These are phyloP conservation scores for Angomonas ambiguus DNA, from an alignment of 208 protist genomes.

Conservation along the genomic window DNA sequence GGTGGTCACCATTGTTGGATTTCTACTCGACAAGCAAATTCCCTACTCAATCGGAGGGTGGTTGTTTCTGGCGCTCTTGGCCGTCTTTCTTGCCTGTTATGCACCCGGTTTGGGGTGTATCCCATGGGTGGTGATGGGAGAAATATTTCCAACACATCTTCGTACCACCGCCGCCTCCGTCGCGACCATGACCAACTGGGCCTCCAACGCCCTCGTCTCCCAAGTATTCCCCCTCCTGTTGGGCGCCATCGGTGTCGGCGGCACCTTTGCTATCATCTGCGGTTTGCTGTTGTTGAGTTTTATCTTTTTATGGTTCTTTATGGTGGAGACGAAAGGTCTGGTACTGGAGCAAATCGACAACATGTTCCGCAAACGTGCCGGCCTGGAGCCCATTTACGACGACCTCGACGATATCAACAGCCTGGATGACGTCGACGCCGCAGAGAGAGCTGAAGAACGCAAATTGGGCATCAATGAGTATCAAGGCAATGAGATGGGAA, in stretches of 20 bases:
- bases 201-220: slow-evolving; percentile 79
- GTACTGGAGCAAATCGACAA: slow-evolving; percentile 86
- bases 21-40: slow-evolving; percentile 51
- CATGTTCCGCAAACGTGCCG: slow-evolving; percentile 58
- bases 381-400: slow-evolving; percentile 29
- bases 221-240: slow-evolving; percentile 84
- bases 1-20: slow-evolving; percentile 55
- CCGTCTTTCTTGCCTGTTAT: slow-evolving; percentile 82
- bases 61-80: slow-evolving; percentile 70
- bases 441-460: slow-evolving; percentile 16
- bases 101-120: slow-evolving; percentile 87
- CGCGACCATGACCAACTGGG: slow-evolving; percentile 91
- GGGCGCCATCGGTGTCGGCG: slow-evolving; percentile 76
- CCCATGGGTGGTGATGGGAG: slow-evolving; percentile 88
- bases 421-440: background rate
- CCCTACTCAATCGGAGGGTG: slow-evolving; percentile 56
- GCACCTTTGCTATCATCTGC: slow-evolving; percentile 73
- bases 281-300: slow-evolving; percentile 53
- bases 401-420: slow-evolving; percentile 14
- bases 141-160: slow-evolving; percentile 85
- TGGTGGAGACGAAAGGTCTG: slow-evolving; percentile 85
- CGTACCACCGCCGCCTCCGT: slow-evolving; percentile 77
- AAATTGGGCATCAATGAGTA: background rate
- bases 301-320: slow-evolving; percentile 76
- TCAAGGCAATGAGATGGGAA: background rate